Evolutionary conservation across 768 basidiomycete species (phyloP), one percentile per base, ranked within the genome.

Genomic region (Gloeostereum incarnatum): DNA sequence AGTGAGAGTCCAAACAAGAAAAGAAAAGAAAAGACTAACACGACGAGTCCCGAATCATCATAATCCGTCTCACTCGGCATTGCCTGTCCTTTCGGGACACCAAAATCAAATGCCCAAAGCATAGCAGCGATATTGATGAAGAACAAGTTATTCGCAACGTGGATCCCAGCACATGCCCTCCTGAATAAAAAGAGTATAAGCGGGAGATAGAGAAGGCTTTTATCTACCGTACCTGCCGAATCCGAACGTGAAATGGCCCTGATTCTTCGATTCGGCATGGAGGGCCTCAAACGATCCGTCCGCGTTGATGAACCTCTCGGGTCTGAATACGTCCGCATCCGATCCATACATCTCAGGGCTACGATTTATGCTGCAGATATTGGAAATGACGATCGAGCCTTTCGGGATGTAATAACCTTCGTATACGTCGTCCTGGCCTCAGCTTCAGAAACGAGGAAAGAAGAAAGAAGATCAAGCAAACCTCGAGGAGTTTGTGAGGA

Each of bases 81-180:
- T 8, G 14, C 14, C 14, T 27, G 9, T 8, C 14, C 14, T 27
- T 14, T 14, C 14, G 8, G 26, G 14, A n/a, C 26, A 27, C 14
- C 26, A 27, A 37, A 9, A 8, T 23, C 17, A 13, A 37, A 43
- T 4, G 49, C 49, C 56, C 56, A 56, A 10, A 59, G 49, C 8
- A 51, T 33, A 31, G 41, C 31, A 18, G 58, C 58, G 20, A 53
- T 45, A 25, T 50, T 39, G 36, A 60, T 53, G 36, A 58, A 60
- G 30, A 58, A 16, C 19, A 49, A 46, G 9, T 51, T 38, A 31
- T 55, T 57, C 5, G 57, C 58, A 13, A 58, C 35, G 36, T 58
- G 49, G 17, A 10, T 10, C 7, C 24, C 19, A 10, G 19, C 36
- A 37, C 36, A 37, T 9, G 22, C 36, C 10, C 9, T 27, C 31